Evolutionary conservation across 768 basidiomycete genomes (phyloP), one percentile per base, ranked within the genome.

Genomic region (Leccinum sublutescens): DNA sequence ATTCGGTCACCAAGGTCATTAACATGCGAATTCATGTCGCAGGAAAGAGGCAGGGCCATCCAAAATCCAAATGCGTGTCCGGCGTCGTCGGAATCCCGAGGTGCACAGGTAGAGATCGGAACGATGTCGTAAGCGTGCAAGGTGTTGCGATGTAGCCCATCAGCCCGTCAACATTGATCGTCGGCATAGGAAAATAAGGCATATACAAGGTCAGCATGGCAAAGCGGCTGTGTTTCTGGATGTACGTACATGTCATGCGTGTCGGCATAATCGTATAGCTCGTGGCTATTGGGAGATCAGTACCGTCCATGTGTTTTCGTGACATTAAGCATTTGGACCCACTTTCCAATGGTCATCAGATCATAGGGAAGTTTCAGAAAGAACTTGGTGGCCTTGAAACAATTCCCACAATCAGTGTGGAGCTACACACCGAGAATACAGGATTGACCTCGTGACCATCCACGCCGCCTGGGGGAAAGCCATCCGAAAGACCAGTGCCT

Each of bases 281-380:
- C 93, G 63, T 95, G 94, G 69, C 88, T 89, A 51, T 47, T 15
- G 12, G 19, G 38, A 48, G 27, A 31, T 51, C 25, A 62, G 61
- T 27, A 33, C 48, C 21, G 2, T 12, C 8, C 34, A 27, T 19
- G 36, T 12, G 12, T 25, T 19, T 43, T 7, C 10, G 5, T 5
- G 15, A 23, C 2, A 2, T 1, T 9, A 38, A 33, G 9, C 14
- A 23, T 25, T 21, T 11, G 4, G 21, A 74, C 88, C 43, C 67
- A 87, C 85, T 95, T 95, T 68, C 94, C 93, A 53, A 94, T 92
- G 2, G 91, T 76, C 68, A 94, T 82, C 2, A 93, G 66, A 67
- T 96, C 94, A 66, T 93, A 95, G 0, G 88, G 88, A 21, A 95
- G 78, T 56, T 83, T 74, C 21, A 81, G 74, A 62, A 95, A 77